Evolutionary conservation across 345 rosid species (phyloP).

Genomic region (Balakata baccata): DNA sequence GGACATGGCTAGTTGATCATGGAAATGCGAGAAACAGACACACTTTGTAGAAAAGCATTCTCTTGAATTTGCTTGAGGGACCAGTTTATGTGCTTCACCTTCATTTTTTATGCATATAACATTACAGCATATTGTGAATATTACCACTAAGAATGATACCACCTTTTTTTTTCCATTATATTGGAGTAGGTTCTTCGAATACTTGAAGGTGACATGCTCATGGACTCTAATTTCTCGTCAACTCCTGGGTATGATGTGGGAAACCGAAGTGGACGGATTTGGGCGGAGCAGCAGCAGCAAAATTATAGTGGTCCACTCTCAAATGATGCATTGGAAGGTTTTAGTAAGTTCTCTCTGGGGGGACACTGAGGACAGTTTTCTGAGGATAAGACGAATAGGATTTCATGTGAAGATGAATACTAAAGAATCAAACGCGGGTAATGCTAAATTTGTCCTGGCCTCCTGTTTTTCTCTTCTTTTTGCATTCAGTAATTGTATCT

Average conservation of each 20-base stretch:
- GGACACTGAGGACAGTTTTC: slow-evolving; percentile 35
- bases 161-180: neutral
- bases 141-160: no score
- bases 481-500: neutral
- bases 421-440: slow-evolving; percentile 10
- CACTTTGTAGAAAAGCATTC: no score
- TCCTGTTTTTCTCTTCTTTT: neutral
- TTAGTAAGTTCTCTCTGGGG: slow-evolving; percentile 58
- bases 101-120: no score
- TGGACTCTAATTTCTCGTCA: slow-evolving; percentile 61
- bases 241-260: slow-evolving; percentile 78
- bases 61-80: no score
- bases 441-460: slow-evolving; percentile 4
- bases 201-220: slow-evolving; percentile 83
- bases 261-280: slow-evolving; percentile 74
- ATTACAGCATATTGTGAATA: no score
- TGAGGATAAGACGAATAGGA: slow-evolving; percentile 45
- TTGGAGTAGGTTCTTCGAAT: slow-evolving; percentile 78
- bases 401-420: slow-evolving; percentile 25
- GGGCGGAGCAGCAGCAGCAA: slow-evolving; percentile 50
- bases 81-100: no score
- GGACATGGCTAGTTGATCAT: no score
- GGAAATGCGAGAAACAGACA: no score
- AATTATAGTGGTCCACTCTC: slow-evolving; percentile 44
- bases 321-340: slow-evolving; percentile 52